Evolutionary conservation across 2,329 filamentous ascomycete genomes (phyloP).

Genomic region (Cordyceps cateniannulata): DNA sequence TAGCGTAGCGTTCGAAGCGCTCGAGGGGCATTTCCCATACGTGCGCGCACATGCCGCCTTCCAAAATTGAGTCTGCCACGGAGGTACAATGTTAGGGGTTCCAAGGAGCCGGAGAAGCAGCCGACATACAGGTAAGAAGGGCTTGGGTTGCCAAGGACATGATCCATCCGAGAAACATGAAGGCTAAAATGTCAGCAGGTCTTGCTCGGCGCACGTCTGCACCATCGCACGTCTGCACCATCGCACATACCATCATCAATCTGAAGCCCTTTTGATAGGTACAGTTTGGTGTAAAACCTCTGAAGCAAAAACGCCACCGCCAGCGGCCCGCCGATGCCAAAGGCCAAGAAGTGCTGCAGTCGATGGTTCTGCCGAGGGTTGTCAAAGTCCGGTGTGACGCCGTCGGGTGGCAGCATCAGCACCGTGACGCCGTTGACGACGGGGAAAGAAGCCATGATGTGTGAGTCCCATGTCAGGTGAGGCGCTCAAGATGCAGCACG

Average conservation of each 20-base stretch:
- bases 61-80: conserved; percentile 13
- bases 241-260: conserved; percentile 20
- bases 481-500: too few relatives aligned
- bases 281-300: conserved; percentile 27
- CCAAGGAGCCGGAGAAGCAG: too few relatives aligned
- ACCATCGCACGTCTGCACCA: neutral
- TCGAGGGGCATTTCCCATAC: conserved; percentile 20
- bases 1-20: conserved; percentile 16
- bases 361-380: conserved; percentile 18
- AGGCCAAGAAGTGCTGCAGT: conserved; percentile 21
- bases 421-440: conserved; percentile 21
- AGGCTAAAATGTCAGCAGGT: conserved; percentile 16
- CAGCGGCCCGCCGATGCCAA: conserved; percentile 21
- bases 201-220: neutral
- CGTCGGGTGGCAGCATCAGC: conserved; percentile 21
- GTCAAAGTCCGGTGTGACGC: conserved; percentile 22
- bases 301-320: conserved; percentile 22
- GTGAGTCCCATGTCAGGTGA: neutral
- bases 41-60: conserved; percentile 18
- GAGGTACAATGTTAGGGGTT: too few relatives aligned
- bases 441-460: conserved; percentile 15
- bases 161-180: conserved; percentile 23
- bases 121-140: conserved; percentile 14
- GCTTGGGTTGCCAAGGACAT: conserved; percentile 16
- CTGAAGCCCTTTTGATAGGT: conserved; percentile 19